Base-by-base conservation (phyloP, 306 rosid genomes). In the Quercus bicolor region DNA sequence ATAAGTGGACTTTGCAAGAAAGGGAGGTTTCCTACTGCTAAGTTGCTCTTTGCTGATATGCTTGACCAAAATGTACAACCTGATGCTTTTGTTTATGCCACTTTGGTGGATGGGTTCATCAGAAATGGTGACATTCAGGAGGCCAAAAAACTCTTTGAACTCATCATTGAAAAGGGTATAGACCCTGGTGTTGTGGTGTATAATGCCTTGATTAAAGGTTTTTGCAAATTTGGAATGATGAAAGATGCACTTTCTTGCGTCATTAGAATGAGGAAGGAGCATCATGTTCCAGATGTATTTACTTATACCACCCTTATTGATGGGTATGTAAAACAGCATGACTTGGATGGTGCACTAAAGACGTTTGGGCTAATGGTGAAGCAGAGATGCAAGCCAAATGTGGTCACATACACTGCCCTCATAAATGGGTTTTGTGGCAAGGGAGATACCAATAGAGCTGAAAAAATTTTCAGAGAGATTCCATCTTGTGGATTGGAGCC, bases 151-250 rank as follows among this genome's bases (percentile, higher is more conserved):
- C 68, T 92, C 23, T 94, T 92, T 80, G 80, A 87, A 40, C 70
- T 81, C 6, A 28, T 86, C 72, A 84, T 80, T 76, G 80, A 79
- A 59, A 78, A 84, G 78, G 93, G 90, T 79, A 55, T 84, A 70
- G 89, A 83, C 73, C 97, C 89, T 56, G 94, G 88, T 71, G 52
- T 83, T 73, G 97, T 90, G 19, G 97, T 88, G 23, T 94, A 88
- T 71, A 94, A 94, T 84, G 90, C 91, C 84, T 89, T 90, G 94
- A 90, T 94, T 72, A 92, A 92, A 82, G 96, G 97, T 78, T 89
- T 86, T 69, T 94, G 96, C 84, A 94, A 85, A 89, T 80, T 82
- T n/a, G 94, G 97, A 69, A 84, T 74, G 88, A 90, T 94, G 90
- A 76, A 61, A 20, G 86, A 92, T 77, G 97, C 97, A 73, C 56